Percentiles rank a stretch among this genome's conserved stretches.
Evolutionary conservation across 345 rosid species (phyloP).

Genomic region (thale cress (Arabidopsis thaliana)): TAIR10.1 NC_003070.9:26483001-26483500

Average conservation of each 20-base stretch:
- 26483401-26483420: conserved; percentile 39
- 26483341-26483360: conserved; percentile 18
- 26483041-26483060: conserved; percentile 10
- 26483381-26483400: conserved; percentile 10
- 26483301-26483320: neutral
- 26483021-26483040: conserved; percentile 24
- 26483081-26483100: conserved; percentile 12
- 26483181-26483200: conserved; percentile 26
- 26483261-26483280: neutral
- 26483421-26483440: conserved; percentile 34
- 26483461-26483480: conserved; percentile 19
- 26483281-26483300: conserved; percentile 19
- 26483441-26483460: conserved; percentile 44
- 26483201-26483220: neutral
- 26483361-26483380: conserved; percentile 34
- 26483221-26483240: too few relatives aligned
- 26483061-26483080: conserved; percentile 29
- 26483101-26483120: neutral
- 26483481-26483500: conserved; percentile 33
- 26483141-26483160: neutral
- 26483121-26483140: conserved; percentile 24
- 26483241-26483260: too few relatives aligned
- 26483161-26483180: conserved; percentile 3
- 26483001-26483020: neutral
- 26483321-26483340: neutral